A percentile compares a stretch with the other conserved stretches of the same genome.
phyloP scores from a whole-genome alignment of 257 asterid genomes.

The Scutellaria minor region DNA sequence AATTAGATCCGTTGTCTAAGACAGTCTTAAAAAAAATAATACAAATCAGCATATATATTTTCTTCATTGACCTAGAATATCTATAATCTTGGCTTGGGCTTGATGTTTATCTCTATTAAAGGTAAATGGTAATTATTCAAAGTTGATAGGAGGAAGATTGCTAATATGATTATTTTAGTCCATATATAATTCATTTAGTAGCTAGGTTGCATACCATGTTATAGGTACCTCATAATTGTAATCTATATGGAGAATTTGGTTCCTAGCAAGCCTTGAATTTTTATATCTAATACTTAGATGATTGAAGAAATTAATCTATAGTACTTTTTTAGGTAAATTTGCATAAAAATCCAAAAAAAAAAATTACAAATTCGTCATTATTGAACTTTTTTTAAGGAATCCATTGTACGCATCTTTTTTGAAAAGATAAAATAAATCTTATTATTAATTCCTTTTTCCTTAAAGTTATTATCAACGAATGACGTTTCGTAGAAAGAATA shows the following conservation, averaged over 20 bases:
- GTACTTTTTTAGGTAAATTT: not conserved
- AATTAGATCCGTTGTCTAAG: no score
- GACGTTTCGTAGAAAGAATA: conserved; percentile 25
- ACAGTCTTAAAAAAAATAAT: no score
- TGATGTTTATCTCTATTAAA: no score
- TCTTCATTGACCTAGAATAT: no score
- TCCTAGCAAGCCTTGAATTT: not conserved
- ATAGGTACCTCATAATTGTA: conserved; percentile 23
- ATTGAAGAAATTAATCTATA: not conserved
- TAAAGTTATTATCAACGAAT: conserved; percentile 24
- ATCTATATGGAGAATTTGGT: conserved; percentile 1
- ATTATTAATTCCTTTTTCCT: not conserved
- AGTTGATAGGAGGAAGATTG: not conserved
- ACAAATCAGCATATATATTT: no score
- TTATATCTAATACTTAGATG: conserved; percentile 5
- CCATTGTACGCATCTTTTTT: not conserved
- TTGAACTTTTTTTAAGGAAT: not conserved
- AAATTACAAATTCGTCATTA: not conserved
- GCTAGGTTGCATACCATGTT: conserved; percentile 19
- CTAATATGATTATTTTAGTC: not conserved
- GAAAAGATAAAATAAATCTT: not conserved
- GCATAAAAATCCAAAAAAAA: not conserved
- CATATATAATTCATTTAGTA: not conserved
- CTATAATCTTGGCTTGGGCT: no score
- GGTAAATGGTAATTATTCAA: no score